Evolutionary conservation across 2,329 filamentous ascomycete genomes (phyloP), one percentile per base, ranked within the genome.

Genomic region (Hymenotorrendiella dingleyae): DNA sequence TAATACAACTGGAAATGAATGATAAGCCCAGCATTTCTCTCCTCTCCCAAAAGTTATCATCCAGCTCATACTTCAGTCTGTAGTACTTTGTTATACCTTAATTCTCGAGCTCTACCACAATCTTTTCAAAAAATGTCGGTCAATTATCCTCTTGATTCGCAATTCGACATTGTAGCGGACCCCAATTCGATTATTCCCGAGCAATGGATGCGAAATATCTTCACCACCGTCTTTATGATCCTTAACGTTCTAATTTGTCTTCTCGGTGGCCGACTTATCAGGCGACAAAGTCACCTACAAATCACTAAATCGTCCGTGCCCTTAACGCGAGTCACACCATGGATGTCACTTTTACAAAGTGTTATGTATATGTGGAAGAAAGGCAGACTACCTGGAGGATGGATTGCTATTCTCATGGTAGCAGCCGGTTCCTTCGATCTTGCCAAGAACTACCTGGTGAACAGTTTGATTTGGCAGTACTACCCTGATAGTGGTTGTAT

Each of bases 351-450:
- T 4, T 23, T 17, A 6, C 40, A 37, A 20, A 33, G 35, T 6
- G n/a, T 42, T 10, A 21, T 26, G 1, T 39, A 36, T 29, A 24
- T 36, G 3, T 42, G 38, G 45, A 32, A 22, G 10, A 12, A 45
- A 8, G 6, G 24, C 6, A 29, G 23, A n/a, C 27, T 48, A 8
- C 45, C 45, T n/a, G 42, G 41, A 16, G 45, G 45, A 17, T 27
- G 27, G 12, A 34, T 48, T 12, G 45, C 41, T 4, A 19, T 42
- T 9, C 40, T 48, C 10, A 48, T 48, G 42, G 42, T 48, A 3
- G 9, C 14, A 2, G 45, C 42, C 21, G 45, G 42, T 2, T 6
- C 32, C 5, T 48, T 44, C 12, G 38, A 30, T 6, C 36, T 40
- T 1, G n/a, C 36, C 3, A 37, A 44, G 16, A 29, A 30, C 20